Conservation (phyloP, 208 protist genomes). For the Leishmania amazonensis region DNA sequence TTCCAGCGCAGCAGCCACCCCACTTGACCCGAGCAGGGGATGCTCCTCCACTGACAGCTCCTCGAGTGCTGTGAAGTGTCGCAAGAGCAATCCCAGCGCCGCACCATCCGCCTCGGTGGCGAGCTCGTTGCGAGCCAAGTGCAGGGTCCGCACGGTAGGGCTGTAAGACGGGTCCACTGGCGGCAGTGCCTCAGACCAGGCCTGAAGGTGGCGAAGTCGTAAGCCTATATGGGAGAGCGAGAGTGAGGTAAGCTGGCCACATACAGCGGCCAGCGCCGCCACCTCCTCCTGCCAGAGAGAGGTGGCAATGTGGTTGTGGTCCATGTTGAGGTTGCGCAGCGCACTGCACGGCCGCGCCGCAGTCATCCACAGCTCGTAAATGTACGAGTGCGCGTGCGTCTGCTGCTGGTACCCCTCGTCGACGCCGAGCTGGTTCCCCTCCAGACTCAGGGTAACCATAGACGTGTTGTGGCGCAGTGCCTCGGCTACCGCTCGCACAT, state of each 20-base stretch:
- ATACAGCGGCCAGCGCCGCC: slow-evolving; percentile 44
- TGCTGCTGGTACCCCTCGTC: slow-evolving; percentile 20
- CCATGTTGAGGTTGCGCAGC: slow-evolving; percentile 59
- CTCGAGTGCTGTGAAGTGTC: slow-evolving; percentile 46
- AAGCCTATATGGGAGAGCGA: slow-evolving; percentile 57
- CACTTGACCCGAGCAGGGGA: slow-evolving; percentile 38
- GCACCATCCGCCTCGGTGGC: slow-evolving; percentile 34
- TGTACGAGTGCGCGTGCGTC: slow-evolving; percentile 38
- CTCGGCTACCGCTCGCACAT: slow-evolving; percentile 42
- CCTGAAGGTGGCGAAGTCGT: slow-evolving; percentile 38
- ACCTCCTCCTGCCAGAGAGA: slow-evolving; percentile 63
- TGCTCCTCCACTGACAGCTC: slow-evolving; percentile 65
- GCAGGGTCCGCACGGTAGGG: slow-evolving; percentile 37
- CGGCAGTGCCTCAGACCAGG: slow-evolving; percentile 40
- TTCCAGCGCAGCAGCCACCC: slow-evolving; percentile 34
- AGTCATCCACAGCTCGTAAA: slow-evolving; percentile 43
- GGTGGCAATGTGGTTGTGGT: slow-evolving; percentile 59
- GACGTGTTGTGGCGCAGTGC: slow-evolving; percentile 48
- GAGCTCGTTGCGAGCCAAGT: slow-evolving; percentile 65
- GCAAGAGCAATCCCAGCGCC: slow-evolving; percentile 42
- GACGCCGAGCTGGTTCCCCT: slow-evolving; percentile 67
- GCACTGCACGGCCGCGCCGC: slow-evolving; percentile 28
- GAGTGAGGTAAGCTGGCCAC: slow-evolving; percentile 46
- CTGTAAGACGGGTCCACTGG: slow-evolving; percentile 4
- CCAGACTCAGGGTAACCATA: slow-evolving; percentile 52